Conservation (phyloP, 768 basidiomycete genomes). For the Panellus pusillus region DNA sequence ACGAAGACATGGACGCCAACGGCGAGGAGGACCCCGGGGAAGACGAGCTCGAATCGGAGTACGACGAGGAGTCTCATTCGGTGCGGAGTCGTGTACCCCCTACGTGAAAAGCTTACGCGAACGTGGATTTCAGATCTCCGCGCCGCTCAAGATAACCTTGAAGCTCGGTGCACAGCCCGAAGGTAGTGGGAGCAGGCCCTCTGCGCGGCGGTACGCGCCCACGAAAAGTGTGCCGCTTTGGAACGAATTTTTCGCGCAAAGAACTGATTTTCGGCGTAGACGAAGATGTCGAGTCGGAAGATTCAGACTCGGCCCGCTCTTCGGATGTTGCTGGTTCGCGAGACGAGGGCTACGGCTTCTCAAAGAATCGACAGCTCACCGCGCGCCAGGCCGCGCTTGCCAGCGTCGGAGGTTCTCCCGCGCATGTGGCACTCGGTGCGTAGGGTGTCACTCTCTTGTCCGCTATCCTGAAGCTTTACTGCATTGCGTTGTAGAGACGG, state of each 20-base stretch:
- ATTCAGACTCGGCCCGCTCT: constrained; percentile 30
- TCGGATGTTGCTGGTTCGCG: constrained; percentile 10
- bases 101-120: neutral
- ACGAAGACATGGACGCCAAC: neutral
- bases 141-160: constrained; percentile 17
- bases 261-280: constrained; percentile 22
- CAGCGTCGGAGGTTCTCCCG: constrained; percentile 40
- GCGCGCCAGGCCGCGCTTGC: constrained; percentile 51
- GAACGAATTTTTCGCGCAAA: too few species aligned
- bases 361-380: constrained; percentile 27
- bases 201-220: constrained; percentile 3
- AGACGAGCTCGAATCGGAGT: constrained; percentile 20
- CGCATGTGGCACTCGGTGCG: constrained; percentile 48
- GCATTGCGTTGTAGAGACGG: neutral
- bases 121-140: neutral
- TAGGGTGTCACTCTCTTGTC: neutral
- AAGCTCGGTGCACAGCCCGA: constrained; percentile 15
- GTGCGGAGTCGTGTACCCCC: neutral
- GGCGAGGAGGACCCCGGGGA: constrained; percentile 10
- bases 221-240: neutral
- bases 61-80: constrained; percentile 4
- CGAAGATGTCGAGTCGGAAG: constrained; percentile 38
- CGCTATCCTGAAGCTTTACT: neutral
- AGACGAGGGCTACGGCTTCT: neutral
- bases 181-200: neutral